phyloP scores from a whole-genome alignment of 371 early-diverging fungal genomes.

The Scutellospora calospora region DNA sequence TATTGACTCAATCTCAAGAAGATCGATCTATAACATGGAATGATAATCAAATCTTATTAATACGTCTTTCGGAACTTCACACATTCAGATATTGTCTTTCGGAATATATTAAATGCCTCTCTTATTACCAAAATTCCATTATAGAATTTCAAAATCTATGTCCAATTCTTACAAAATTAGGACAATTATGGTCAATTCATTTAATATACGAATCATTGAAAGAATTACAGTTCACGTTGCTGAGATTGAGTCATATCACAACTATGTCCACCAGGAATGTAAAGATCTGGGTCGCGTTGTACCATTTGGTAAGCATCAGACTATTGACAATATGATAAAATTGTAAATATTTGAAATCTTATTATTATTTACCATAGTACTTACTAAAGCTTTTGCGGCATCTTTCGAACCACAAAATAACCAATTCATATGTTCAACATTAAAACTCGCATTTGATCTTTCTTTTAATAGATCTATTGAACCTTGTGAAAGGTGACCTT shows the following conservation, averaged over 20 bases:
- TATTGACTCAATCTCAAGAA: background rate
- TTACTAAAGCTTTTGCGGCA: constrained; percentile 56
- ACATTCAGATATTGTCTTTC: constrained; percentile 49
- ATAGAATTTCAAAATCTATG: constrained; percentile 46
- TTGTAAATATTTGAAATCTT: background rate
- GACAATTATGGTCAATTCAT: constrained; percentile 67
- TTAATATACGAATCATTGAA: constrained; percentile 72
- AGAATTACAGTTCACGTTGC: constrained; percentile 74
- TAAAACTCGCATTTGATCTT: constrained; percentile 64
- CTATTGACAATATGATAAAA: background rate
- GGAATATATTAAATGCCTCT: constrained; percentile 13
- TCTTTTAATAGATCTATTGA: constrained; percentile 63
- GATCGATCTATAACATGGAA: constrained; percentile 52
- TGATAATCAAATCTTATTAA: constrained; percentile 51
- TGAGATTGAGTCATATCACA: constrained; percentile 66
- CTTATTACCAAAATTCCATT: background rate
- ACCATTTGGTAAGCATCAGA: constrained; percentile 60
- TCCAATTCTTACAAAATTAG: constrained; percentile 58
- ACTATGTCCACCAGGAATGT: constrained; percentile 61
- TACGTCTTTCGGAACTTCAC: constrained; percentile 54
- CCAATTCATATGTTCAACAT: constrained; percentile 59
- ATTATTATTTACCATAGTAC: background rate
- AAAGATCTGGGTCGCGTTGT: constrained; percentile 65
- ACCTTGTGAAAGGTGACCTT: constrained; percentile 51
- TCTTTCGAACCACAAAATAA: constrained; percentile 62